Conservation (phyloP, 2,329 filamentous ascomycete species). For the Immersiporthe knoxdaviesiana region DNA sequence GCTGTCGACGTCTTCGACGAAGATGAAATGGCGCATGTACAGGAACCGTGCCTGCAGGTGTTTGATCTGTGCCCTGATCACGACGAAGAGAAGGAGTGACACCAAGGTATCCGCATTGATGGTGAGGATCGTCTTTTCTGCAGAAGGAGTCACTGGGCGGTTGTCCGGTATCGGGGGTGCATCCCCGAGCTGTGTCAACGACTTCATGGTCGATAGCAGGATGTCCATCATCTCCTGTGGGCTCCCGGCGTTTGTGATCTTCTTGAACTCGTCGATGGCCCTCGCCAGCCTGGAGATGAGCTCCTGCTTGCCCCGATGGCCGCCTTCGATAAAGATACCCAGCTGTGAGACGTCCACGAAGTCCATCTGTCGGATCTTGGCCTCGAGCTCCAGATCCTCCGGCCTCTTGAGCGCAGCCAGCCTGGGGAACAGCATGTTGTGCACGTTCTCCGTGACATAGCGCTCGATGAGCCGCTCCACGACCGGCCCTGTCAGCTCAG, state of each 20-base stretch:
- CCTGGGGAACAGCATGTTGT: slow-evolving; percentile 84
- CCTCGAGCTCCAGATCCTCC: slow-evolving; percentile 86
- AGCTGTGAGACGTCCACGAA: slow-evolving; percentile 94
- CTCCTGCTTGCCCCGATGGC: slow-evolving; percentile 77
- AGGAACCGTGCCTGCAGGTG: slow-evolving; percentile 84
- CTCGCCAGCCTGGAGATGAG: slow-evolving; percentile 75
- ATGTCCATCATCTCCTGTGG: slow-evolving; percentile 89
- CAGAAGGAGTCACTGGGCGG: slow-evolving; percentile 39
- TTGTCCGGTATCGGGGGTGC: slow-evolving; percentile 43
- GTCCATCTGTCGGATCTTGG: slow-evolving; percentile 90
- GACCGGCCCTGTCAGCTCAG: slow-evolving; percentile 86
- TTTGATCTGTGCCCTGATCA: slow-evolving; percentile 86
- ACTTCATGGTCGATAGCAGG: slow-evolving; percentile 79
- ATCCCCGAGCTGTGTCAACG: slow-evolving; percentile 71
- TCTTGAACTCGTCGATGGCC: slow-evolving; percentile 87
- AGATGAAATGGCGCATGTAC: slow-evolving; percentile 98
- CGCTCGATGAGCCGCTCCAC: slow-evolving; percentile 95
- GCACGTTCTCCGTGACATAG: slow-evolving; percentile 91
- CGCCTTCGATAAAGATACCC: slow-evolving; percentile 82
- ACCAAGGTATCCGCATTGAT: slow-evolving; percentile 89
- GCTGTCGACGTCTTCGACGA: slow-evolving; percentile 95
- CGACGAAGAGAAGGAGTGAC: slow-evolving; percentile 85
- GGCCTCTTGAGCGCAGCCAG: slow-evolving; percentile 76
- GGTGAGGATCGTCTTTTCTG: slow-evolving; percentile 61
- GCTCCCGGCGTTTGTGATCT: slow-evolving; percentile 75